phyloP scores from a whole-genome alignment of 2,329 filamentous ascomycete species.

The Calonectria pseudoreteaudii region DNA sequence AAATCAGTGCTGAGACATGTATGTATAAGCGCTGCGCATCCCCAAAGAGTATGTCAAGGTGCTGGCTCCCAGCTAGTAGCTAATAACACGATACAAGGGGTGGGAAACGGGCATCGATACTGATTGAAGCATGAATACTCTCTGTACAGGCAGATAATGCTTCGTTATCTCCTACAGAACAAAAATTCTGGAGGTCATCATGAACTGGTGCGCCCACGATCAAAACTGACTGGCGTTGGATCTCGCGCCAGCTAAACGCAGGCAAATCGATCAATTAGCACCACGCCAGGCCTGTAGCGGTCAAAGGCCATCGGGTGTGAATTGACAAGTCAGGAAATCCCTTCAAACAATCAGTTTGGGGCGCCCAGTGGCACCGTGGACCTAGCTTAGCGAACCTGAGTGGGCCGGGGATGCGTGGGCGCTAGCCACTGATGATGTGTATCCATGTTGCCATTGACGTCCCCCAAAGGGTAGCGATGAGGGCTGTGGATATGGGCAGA shows the following conservation, averaged over 20 bases:
- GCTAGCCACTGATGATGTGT: slow-evolving; percentile 8
- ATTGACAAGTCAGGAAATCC: slow-evolving; percentile 3
- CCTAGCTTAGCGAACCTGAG: neutral
- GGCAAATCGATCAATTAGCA: neutral
- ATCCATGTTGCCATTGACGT: slow-evolving; percentile 8
- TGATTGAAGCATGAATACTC: neutral
- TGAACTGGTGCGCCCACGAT: neutral
- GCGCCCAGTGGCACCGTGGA: neutral
- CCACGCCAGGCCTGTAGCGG: neutral
- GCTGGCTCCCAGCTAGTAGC: neutral
- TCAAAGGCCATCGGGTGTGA: neutral
- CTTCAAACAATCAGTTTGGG: neutral
- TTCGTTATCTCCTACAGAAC: neutral
- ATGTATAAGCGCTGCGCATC: neutral
- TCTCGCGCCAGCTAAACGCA: neutral
- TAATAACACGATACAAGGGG: neutral
- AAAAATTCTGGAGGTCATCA: neutral
- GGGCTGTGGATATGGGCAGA: neutral
- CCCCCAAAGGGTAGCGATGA: neutral
- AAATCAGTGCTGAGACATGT: neutral
- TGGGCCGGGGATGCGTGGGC: slow-evolving; percentile 9
- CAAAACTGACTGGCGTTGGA: neutral
- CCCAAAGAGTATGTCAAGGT: neutral
- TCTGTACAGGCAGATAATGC: neutral
- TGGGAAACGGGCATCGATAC: neutral